A percentile compares a stretch with the other conserved stretches of the same genome.
phyloP scores from a whole-genome alignment of 2,329 filamentous ascomycete genomes.

The Trichoderma sp. region DNA sequence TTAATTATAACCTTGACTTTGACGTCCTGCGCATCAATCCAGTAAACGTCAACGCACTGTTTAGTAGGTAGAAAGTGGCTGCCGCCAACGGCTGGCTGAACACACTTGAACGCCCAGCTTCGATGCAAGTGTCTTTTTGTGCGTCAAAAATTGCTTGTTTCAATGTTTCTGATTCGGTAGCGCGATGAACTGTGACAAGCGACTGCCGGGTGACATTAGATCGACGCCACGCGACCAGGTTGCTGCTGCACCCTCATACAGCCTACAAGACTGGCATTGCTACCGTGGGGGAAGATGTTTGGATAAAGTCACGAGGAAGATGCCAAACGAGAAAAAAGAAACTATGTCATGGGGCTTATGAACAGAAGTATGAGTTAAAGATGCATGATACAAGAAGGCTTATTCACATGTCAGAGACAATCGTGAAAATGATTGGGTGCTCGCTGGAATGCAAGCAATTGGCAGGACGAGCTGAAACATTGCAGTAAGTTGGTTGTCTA shows the following conservation, averaged over 20 bases:
- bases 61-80: neutral
- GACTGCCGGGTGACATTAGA: neutral
- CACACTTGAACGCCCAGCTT: neutral
- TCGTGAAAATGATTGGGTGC: neutral
- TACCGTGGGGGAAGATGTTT: neutral
- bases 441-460: neutral
- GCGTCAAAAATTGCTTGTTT: neutral
- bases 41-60: neutral
- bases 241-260: neutral
- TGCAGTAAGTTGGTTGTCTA: neutral
- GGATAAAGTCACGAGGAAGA: too few relatives aligned
- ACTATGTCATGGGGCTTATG: neutral
- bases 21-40: neutral
- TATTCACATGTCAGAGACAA: neutral
- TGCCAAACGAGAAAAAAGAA: neutral
- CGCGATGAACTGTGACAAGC: neutral
- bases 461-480: neutral
- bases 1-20: neutral
- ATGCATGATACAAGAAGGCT: too few relatives aligned
- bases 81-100: neutral
- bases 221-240: neutral
- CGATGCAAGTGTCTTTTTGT: neutral
- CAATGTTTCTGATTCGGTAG: neutral
- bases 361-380: neutral
- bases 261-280: neutral